Evolutionary conservation across 495 filamentous ascomycete genomes (phyloP), one percentile per base, ranked within the genome.

Genomic region (Eremomyces bilateralis): DNA sequence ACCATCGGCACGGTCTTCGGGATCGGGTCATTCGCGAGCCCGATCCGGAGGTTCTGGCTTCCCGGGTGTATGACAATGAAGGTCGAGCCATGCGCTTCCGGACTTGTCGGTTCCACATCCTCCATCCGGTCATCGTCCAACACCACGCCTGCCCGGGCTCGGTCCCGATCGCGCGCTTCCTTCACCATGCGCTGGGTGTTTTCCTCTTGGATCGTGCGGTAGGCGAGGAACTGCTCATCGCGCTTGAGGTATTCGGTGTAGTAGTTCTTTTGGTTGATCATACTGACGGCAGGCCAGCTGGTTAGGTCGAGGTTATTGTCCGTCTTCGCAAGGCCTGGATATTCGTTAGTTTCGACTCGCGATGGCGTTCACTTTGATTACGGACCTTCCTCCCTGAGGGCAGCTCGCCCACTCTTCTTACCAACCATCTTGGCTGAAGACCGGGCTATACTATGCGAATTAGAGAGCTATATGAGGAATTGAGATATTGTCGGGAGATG

Each of bases 181-280:
- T 76, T 76, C 12, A 80, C 69, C 58, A 92, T 76, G 21, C 67
- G 63, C 29, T 81, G 78, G 29, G 78, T 61, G 29, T 65, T 70
- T 37, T 81, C 80, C 49, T 94, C 84, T 51, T 70, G 73, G 44
- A 88, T 82, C 4, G 91, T 60, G 36, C 88, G 71, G 45, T 82
- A 69, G 1, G 84, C 80, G 29, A 95, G 69, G 37, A 83, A 76
- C 58, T 97, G 88, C 43, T 97, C 88, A 55, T 97, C 88, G 45
- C 90, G 71, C 62, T 97, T 97, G 47, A 95, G 77, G 46, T 91
- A 97, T 46, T 97, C 88, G 22, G 88, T 97, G 48, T 97, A 97
- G 56, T 97, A 97, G 55, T 97, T 97, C 57, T 97, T 97, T 50
- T 97, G 88, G 49, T 97, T 97, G 52, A 97, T 97, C 48, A 83